These are phyloP conservation scores for Capsicum pubescens DNA, from an alignment of 257 asterid species.

Conservation along the genomic window DNA sequence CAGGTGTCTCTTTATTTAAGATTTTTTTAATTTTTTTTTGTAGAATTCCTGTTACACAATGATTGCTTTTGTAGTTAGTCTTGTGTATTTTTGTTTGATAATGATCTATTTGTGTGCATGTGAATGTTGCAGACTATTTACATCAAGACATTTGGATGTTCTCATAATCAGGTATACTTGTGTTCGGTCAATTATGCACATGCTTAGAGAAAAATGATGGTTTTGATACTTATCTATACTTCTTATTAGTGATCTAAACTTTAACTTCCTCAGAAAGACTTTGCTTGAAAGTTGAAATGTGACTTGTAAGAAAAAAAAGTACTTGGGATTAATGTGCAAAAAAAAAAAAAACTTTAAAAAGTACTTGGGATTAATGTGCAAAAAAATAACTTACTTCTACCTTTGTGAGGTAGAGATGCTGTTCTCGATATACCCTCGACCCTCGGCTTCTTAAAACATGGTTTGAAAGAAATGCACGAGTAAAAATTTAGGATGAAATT, in stretches of 20 bases:
- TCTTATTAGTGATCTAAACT: neutral
- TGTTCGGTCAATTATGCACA: neutral
- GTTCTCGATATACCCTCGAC: neutral
- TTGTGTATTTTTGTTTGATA: neutral
- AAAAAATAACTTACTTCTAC: too few species aligned
- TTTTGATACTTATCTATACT: neutral
- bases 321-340: neutral
- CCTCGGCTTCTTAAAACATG: neutral
- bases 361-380: neutral
- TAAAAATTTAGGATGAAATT: neutral
- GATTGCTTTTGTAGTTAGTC: slow-evolving; percentile 2
- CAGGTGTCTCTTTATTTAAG: slow-evolving; percentile 48
- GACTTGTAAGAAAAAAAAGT: neutral
- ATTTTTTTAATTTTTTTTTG: neutral
- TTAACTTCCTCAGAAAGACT: neutral
- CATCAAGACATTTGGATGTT: slow-evolving; percentile 92
- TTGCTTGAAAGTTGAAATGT: neutral
- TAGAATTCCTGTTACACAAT: neutral
- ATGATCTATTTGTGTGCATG: neutral
- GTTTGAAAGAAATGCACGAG: neutral
- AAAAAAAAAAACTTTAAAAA: neutral
- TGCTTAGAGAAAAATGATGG: neutral
- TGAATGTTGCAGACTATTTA: slow-evolving; percentile 70
- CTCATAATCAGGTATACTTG: slow-evolving; percentile 79
- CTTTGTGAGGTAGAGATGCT: too few species aligned